Evolutionary conservation across 768 basidiomycete genomes (phyloP), one percentile per base, ranked within the genome.

Genomic region (Clathrus columnatus): DNA sequence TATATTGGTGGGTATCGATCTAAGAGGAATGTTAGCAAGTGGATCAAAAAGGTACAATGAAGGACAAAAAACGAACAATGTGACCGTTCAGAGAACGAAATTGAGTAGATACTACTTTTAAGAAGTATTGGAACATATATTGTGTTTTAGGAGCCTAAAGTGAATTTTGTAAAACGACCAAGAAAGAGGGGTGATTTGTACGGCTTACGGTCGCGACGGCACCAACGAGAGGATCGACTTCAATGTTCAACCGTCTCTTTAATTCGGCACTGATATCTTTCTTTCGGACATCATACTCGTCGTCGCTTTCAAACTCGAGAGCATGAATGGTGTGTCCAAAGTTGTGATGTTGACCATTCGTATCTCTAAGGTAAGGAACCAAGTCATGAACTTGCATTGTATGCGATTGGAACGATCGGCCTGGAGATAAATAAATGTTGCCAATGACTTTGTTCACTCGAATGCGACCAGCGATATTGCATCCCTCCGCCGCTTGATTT

Each of bases 101-200:
- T 65, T 87, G 86, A 1, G 95, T 99, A 6, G 92, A 91, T 41
- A 99, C 96, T 45, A 99, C 95, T 70, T 99, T 99, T 64, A 99
- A 77, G 82, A 97, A 98, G 71, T 98, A 95, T 66, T 98, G 92
- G 80, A 92, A 96, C 91, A 96, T 93, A 68, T 91, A 95, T 61
- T 91, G 80, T 23, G 84, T 70, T 65, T 87, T 87, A 61, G 69
- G 73, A 0, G 91, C 92, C 85, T 89, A 56, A 1, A 24, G 21
- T 20, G 14, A 18, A 28, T 27, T 27, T 2, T 20, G 46, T 64
- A 18, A 44, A 41, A 41, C 27, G 42, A 46, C 18, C 59, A 52
- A 10, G 20, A 11, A 17, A 16, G 45, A 27, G 45, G 32, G 48
- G n/a, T 17, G 27, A 41, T 48, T 28, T 41, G 47, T 7, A 48